These are phyloP conservation scores for Suhomyces bokatorum DNA, from an alignment of 1,139 yeast species.

Conservation along the genomic window DNA sequence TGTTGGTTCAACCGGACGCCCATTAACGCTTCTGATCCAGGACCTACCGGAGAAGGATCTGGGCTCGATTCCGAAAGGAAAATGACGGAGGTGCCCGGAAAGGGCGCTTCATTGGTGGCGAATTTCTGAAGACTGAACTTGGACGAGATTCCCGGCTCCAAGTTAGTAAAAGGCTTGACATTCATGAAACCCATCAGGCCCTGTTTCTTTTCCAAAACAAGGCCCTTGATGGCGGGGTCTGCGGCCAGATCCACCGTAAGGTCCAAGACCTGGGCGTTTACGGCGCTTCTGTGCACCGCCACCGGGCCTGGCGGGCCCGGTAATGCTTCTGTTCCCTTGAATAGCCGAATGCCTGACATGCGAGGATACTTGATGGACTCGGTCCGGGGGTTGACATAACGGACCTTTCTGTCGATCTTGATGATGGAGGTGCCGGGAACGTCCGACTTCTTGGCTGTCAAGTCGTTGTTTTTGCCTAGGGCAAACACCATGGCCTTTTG, in stretches of 20 bases:
- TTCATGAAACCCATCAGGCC: constrained; percentile 6
- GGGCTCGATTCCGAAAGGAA: constrained; percentile 6
- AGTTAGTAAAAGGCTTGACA: constrained; percentile 13
- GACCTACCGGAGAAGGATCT: neutral
- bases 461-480: constrained; percentile 16
- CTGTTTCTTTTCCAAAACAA: neutral
- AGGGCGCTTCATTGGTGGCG: constrained; percentile 1
- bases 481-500: constrained; percentile 18
- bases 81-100: constrained; percentile 15
- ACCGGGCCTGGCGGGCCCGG: constrained; percentile 1
- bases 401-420: constrained; percentile 9
- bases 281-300: neutral
- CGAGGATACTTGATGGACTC: constrained; percentile 12
- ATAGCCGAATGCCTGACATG: constrained; percentile 11
- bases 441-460: constrained; percentile 14
- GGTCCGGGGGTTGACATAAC: constrained; percentile 11
- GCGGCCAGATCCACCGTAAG: neutral
- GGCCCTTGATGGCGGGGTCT: neutral
- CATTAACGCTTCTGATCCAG: neutral
- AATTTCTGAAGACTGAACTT: constrained; percentile 13
- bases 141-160: constrained; percentile 12
- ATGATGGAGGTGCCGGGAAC: constrained; percentile 21
- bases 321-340: constrained; percentile 1
- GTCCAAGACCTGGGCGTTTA: constrained; percentile 6
- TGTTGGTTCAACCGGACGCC: constrained; percentile 6